phyloP scores from a whole-genome alignment of 1,139 yeast genomes.

The Yamadazyma dendronema region DNA sequence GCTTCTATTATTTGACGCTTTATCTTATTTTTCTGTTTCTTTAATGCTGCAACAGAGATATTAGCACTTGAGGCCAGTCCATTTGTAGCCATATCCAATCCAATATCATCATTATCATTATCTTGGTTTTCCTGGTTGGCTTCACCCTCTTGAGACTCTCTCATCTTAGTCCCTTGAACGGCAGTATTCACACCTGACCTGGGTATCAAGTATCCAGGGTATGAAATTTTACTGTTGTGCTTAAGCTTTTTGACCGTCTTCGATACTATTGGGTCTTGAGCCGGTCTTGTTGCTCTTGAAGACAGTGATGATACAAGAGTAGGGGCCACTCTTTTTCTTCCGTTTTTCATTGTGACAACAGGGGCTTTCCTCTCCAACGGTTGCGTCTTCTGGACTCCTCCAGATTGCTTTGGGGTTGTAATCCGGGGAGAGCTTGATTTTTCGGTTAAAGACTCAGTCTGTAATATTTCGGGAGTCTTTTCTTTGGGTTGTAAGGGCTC shows the following conservation, averaged over 20 bases:
- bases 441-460: too few relatives aligned
- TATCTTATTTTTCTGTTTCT: constrained; percentile 33
- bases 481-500: constrained; percentile 1
- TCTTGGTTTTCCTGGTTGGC: constrained; percentile 29
- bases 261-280: constrained; percentile 5
- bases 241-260: constrained; percentile 19
- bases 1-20: constrained; percentile 32
- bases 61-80: constrained; percentile 15
- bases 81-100: constrained; percentile 23
- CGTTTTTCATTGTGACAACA: constrained; percentile 62
- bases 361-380: constrained; percentile 16
- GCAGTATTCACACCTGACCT: constrained; percentile 48
- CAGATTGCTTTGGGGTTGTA: constrained; percentile 2
- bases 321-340: constrained; percentile 87
- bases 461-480: constrained; percentile 3
- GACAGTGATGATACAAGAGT: constrained; percentile 59
- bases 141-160: constrained; percentile 12
- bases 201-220: constrained; percentile 42
- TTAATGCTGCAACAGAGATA: constrained; percentile 34
- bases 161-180: constrained; percentile 42
- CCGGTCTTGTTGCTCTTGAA: constrained; percentile 19
- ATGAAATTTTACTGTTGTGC: constrained; percentile 35
- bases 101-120: constrained; percentile 47
- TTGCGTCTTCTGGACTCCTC: constrained; percentile 7
- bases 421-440: too few relatives aligned